Base-by-base conservation (phyloP, 805 yeast species). In the Yamadazyma nakazawae region DNA sequence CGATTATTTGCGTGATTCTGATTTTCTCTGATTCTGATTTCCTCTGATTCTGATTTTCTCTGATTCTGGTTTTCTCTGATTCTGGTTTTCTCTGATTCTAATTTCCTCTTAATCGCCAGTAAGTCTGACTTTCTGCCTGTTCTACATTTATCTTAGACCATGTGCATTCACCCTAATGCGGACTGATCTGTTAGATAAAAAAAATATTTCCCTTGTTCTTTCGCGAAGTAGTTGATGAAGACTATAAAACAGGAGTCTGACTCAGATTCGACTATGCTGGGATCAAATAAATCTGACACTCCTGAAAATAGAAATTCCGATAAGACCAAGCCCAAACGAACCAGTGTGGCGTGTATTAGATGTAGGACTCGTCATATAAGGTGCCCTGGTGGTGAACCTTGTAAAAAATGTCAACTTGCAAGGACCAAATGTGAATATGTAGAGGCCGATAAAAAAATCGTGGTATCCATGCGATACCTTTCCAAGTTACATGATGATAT, bases 311-410 rank as follows among this genome's bases (percentile, higher is more conserved):
- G 25, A n/a, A 11, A 5, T 12, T 7, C 14, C 34, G 30, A 37
- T 28, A 31, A 41, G 14, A 19, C 9, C 19, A 43, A 52, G 26
- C 66, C 56, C 25, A 70, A 68, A 47, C 51, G 75, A 34, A 66
- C 67, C 8, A 54, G 65, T n/a, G 54, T 70, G 37, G 77, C 77
- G 5, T 85, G 92, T 60, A 76, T 78, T 2, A 66, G 88, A 38
- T 86, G 94, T 59, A 71, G 92, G 28, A 75, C 79, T 40, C 72
- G 89, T 44, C 94, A 86, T 62, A 80, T 84, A 37, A 78, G 85
- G 51, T 86, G 94, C 58, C 88, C 88, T 12, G 90, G 90, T 1
- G 88, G 88, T 1, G 78, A 82, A 40, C 89, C 90, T 0, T 86
- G 94, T 60, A 62, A 68, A 42, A 81, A 81, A 56, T 86, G 94